These are phyloP conservation scores for Scytalidium sp. DNA, from an alignment of 2,329 filamentous ascomycete species.

Conservation along the genomic window DNA sequence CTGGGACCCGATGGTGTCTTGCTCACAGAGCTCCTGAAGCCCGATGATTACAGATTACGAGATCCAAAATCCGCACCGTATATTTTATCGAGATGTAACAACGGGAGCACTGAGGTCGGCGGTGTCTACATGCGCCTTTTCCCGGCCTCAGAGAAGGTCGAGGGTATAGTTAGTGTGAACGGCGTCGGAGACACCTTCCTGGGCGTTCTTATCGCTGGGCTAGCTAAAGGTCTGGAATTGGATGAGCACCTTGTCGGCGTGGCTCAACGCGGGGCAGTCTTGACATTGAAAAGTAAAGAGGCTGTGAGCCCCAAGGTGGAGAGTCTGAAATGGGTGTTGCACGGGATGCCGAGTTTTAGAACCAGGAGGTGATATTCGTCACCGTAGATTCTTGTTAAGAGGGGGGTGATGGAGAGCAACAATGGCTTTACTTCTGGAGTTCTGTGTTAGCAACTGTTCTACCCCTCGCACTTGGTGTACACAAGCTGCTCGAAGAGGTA, in stretches of 20 bases:
- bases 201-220: slow-evolving; percentile 76
- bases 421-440: too few relatives aligned
- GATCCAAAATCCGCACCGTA: slow-evolving; percentile 62
- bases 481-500: too few relatives aligned
- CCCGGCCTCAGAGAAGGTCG: slow-evolving; percentile 61
- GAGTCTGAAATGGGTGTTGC: neutral
- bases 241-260: slow-evolving; percentile 66
- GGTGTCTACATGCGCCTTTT: slow-evolving; percentile 77
- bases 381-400: too few relatives aligned
- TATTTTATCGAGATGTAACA: slow-evolving; percentile 63
- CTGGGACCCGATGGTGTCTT: slow-evolving; percentile 63
- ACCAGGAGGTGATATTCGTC: neutral
- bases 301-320: slow-evolving; percentile 62
- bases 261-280: slow-evolving; percentile 76
- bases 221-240: slow-evolving; percentile 48
- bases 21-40: slow-evolving; percentile 65
- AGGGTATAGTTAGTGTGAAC: slow-evolving; percentile 83
- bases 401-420: too few relatives aligned
- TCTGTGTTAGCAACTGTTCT: too few relatives aligned
- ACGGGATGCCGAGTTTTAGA: neutral
- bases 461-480: too few relatives aligned
- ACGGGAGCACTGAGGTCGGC: slow-evolving; percentile 53
- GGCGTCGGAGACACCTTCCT: slow-evolving; percentile 93
- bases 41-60: slow-evolving; percentile 65
- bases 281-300: slow-evolving; percentile 73